Base-by-base conservation (phyloP, 768 basidiomycete species). In the Chiua virens region DNA sequence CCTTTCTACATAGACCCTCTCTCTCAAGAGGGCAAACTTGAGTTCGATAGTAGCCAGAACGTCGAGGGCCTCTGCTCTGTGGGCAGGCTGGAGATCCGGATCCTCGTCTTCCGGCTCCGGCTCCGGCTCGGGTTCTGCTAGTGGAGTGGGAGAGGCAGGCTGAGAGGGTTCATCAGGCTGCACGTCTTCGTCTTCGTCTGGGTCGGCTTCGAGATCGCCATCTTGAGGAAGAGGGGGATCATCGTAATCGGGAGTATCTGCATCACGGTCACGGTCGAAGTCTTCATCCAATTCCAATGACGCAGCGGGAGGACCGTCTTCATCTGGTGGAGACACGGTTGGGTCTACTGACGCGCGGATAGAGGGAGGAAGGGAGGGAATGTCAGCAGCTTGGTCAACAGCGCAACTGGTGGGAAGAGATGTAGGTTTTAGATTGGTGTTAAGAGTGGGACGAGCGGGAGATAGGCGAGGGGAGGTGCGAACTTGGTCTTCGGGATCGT, bases 1-100 rank as follows among this genome's bases (percentile, higher is more conserved):
- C 67, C 94, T 89, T 72, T 98, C 96, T 18, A 98, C 77, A 67
- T 95, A 98, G 15, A 98, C 76, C 44, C 83, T 77, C 66, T 98
- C 94, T 42, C 96, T 73, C 49, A 98, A 69, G 28, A 88, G 71
- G 0, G 95, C 94, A 68, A 94, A 97, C 62, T 90, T 92, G 70
- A 98, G 82, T 64, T 99, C 96, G 59, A 99, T 95, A 40, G 77
- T 79, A 4, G 95, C 87, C 8, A 98, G 74, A 0, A 87, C 86
- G 52, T 94, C 92, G 50, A 98, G 78, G 0, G 93, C 93, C 61
- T 96, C 93, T 4, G 85, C 86, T 20, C 91, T 79, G 65, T 91
- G 88, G 1, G 86, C 87, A 40, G 87, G 87, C 53, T 90, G 88
- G 47, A 90, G 70, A 54, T 93, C 92, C 11, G 78, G 74, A 48